Evolutionary conservation across 2,329 filamentous ascomycete genomes (phyloP).

Genomic region (Mollisiaceae sp.): DNA sequence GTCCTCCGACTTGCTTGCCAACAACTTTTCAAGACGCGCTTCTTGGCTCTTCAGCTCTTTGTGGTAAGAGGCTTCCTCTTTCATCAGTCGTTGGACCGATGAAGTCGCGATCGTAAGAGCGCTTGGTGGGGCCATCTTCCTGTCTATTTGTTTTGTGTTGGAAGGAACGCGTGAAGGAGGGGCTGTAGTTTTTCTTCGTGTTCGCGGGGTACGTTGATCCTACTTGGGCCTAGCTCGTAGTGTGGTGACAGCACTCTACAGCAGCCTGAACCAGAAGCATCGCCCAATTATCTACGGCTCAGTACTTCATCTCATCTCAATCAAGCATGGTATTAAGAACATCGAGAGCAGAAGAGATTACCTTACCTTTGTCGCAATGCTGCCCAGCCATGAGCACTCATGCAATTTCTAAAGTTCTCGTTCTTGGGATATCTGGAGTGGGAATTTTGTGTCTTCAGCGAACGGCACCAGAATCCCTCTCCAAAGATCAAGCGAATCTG

Average conservation of each 20-base stretch:
- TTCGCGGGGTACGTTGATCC: not conserved
- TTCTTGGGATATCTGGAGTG: too few species aligned
- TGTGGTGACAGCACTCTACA: not conserved
- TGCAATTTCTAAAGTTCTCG: too few species aligned
- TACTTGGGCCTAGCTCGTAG: too few species aligned
- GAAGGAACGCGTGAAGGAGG: not conserved
- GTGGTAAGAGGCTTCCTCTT: conserved; percentile 90
- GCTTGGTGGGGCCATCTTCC: conserved; percentile 30
- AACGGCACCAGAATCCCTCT: not conserved
- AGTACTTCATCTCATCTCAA: too few species aligned
- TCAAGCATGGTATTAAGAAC: too few species aligned
- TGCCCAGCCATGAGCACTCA: too few species aligned
- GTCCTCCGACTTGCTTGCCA: conserved; percentile 56
- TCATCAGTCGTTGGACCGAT: conserved; percentile 81
- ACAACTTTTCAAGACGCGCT: conserved; percentile 66
- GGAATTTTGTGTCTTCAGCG: not conserved
- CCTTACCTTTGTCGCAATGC: too few species aligned
- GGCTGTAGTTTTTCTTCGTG: not conserved
- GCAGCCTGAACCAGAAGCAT: too few species aligned
- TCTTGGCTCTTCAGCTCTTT: conserved; percentile 81
- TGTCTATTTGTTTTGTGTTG: not conserved
- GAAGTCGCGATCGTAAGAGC: conserved; percentile 80
- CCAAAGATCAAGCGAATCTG: too few species aligned
- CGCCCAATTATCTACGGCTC: too few species aligned
- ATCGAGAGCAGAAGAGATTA: too few species aligned